Conservation (phyloP, 2,329 filamentous ascomycete genomes). For the Amphichorda felina region DNA sequence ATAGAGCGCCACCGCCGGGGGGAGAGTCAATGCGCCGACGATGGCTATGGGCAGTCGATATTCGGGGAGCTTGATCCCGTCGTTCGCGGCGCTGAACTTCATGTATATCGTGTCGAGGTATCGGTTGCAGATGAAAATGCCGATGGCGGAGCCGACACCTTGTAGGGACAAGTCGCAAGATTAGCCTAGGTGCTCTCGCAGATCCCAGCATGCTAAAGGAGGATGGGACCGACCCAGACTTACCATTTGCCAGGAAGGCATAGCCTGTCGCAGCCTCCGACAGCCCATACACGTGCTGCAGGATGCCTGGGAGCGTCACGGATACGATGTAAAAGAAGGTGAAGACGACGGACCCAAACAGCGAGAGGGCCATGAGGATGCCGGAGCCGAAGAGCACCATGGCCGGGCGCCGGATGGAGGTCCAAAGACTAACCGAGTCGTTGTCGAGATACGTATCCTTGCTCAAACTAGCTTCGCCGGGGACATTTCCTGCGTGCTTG, state of each 20-base stretch:
- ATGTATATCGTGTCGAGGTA: slow-evolving; percentile 42
- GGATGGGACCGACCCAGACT: too few species aligned
- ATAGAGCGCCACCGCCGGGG: slow-evolving; percentile 30
- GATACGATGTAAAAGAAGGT: slow-evolving; percentile 41
- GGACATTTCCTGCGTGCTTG: slow-evolving; percentile 12
- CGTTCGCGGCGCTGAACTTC: slow-evolving; percentile 17
- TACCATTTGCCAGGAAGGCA: too few species aligned
- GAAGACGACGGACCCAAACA: slow-evolving; percentile 36
- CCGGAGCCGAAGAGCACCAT: slow-evolving; percentile 19
- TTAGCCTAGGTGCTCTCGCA: slow-evolving; percentile 5
- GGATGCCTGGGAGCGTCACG: slow-evolving; percentile 38
- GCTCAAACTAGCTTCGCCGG: too few species aligned
- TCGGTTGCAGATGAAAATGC: slow-evolving; percentile 35
- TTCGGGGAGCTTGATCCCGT: slow-evolving; percentile 34
- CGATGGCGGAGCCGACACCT: slow-evolving; percentile 32
- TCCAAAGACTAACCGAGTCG: too few species aligned
- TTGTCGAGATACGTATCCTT: too few species aligned
- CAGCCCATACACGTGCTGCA: slow-evolving; percentile 33
- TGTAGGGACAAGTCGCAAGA: too few species aligned
- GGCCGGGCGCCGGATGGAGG: background rate
- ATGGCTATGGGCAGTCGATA: slow-evolving; percentile 40
- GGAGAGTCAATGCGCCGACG: slow-evolving; percentile 31
- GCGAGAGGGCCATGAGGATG: slow-evolving; percentile 36
- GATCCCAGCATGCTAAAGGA: too few species aligned
- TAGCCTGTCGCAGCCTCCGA: slow-evolving; percentile 38